These are phyloP conservation scores for Botrytis byssoidea DNA, from an alignment of 2,329 filamentous ascomycete species.

Conservation along the genomic window DNA sequence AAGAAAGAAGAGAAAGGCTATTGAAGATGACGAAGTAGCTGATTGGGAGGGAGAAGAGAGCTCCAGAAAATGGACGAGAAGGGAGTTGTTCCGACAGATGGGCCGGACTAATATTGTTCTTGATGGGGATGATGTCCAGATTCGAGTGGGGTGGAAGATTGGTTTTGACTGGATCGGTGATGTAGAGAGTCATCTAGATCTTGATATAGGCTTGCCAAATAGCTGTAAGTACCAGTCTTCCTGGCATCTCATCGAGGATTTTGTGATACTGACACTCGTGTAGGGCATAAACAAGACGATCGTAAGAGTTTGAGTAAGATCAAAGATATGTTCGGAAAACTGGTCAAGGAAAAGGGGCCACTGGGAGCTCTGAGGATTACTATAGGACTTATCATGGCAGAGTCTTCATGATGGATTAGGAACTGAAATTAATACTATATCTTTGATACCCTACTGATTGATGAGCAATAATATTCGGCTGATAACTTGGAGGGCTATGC, in stretches of 20 bases:
- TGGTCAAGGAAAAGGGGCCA: slow-evolving; percentile 56
- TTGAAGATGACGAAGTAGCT: slow-evolving; percentile 39
- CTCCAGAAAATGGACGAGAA: slow-evolving; percentile 38
- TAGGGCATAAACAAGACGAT: slow-evolving; percentile 61
- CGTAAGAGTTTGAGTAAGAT: slow-evolving; percentile 56
- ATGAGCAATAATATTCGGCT: not conserved
- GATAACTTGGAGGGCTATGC: not conserved
- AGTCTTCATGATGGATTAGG: not conserved
- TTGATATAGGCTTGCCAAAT: slow-evolving; percentile 56
- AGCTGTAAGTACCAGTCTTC: slow-evolving; percentile 55
- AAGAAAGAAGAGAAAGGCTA: slow-evolving; percentile 31
- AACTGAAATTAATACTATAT: not conserved
- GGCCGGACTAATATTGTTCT: slow-evolving; percentile 49
- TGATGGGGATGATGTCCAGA: slow-evolving; percentile 31
- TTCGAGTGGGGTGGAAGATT: slow-evolving; percentile 60
- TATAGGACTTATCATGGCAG: slow-evolving; percentile 52
- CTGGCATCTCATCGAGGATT: not conserved
- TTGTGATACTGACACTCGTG: slow-evolving; percentile 10
- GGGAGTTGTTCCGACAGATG: slow-evolving; percentile 53
- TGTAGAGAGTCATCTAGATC: slow-evolving; percentile 56
- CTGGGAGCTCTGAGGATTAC: slow-evolving; percentile 59
- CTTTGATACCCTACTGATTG: not conserved
- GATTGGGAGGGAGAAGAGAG: slow-evolving; percentile 28
- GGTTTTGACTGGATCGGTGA: slow-evolving; percentile 73
- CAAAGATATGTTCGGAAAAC: slow-evolving; percentile 57